phyloP scores from a whole-genome alignment of 441 rosid species.

The Raphanus hybrid region DNA sequence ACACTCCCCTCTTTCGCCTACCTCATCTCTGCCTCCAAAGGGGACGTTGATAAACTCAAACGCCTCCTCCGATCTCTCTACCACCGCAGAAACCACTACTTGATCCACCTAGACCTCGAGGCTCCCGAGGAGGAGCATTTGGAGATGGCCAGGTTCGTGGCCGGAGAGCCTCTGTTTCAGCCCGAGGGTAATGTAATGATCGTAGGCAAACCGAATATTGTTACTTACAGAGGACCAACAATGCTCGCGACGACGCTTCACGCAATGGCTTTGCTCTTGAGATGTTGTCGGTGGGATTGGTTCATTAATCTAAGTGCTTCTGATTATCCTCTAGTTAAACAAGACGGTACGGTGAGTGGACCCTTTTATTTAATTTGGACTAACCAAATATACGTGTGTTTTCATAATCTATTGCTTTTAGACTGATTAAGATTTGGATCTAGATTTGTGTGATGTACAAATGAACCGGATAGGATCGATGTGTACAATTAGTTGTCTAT shows the following conservation, averaged over 20 bases:
- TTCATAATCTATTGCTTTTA: slow-evolving; percentile 9
- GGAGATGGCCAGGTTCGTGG: slow-evolving; percentile 56
- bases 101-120: slow-evolving; percentile 63
- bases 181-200: slow-evolving; percentile 61
- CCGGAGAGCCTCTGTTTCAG: slow-evolving; percentile 52
- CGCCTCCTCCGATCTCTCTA: slow-evolving; percentile 59
- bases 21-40: slow-evolving; percentile 69
- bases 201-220: slow-evolving; percentile 66
- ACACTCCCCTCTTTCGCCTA: slow-evolving; percentile 58
- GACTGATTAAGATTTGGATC: slow-evolving; percentile 14
- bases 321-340: slow-evolving; percentile 72
- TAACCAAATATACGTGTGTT: neutral
- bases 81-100: slow-evolving; percentile 66
- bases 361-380: neutral
- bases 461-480: slow-evolving; percentile 14
- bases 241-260: slow-evolving; percentile 75
- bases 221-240: slow-evolving; percentile 75
- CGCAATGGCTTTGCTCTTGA: slow-evolving; percentile 67
- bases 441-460: slow-evolving; percentile 25
- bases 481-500: neutral
- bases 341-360: slow-evolving; percentile 90
- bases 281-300: slow-evolving; percentile 80
- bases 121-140: slow-evolving; percentile 55
- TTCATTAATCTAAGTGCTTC: slow-evolving; percentile 80
- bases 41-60: slow-evolving; percentile 57